Conservation (phyloP, 345 rosid species). For the Populus pruinosa region DNA sequence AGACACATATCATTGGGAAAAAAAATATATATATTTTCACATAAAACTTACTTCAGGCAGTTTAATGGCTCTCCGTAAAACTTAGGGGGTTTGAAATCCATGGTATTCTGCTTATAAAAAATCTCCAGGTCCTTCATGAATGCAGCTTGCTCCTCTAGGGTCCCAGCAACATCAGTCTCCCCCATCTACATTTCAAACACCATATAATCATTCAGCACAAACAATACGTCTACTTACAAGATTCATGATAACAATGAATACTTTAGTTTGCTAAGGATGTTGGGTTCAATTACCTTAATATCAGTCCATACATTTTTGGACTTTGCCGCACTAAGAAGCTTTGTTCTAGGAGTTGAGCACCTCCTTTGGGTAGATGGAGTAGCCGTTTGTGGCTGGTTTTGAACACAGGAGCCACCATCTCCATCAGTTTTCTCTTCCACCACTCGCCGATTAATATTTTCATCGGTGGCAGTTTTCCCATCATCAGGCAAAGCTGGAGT, state of each 20-base stretch:
- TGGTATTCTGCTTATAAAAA: constrained; percentile 47
- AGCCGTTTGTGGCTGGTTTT: constrained; percentile 11
- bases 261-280: no score
- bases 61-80: constrained; percentile 76
- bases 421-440: constrained; percentile 25
- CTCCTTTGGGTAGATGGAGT: constrained; percentile 23
- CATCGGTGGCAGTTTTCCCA: constrained; percentile 9
- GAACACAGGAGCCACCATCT: not conserved
- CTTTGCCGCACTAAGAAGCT: constrained; percentile 31
- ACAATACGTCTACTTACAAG: not conserved
- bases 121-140: constrained; percentile 72
- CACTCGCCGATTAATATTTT: constrained; percentile 11
- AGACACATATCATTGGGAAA: not conserved
- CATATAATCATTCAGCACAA: constrained; percentile 9
- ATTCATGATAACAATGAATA: not conserved
- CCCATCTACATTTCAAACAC: constrained; percentile 43
- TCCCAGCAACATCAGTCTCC: constrained; percentile 55
- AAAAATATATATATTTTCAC: constrained; percentile 6
- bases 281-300: constrained; percentile 43
- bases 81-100: constrained; percentile 76
- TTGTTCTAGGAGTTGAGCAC: constrained; percentile 28
- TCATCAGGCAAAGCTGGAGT: constrained; percentile 18
- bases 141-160: constrained; percentile 55
- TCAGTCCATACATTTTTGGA: constrained; percentile 62
- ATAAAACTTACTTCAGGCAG: constrained; percentile 60